Conservation (phyloP, 768 basidiomycete genomes). For the Lactarius psammicola region DNA sequence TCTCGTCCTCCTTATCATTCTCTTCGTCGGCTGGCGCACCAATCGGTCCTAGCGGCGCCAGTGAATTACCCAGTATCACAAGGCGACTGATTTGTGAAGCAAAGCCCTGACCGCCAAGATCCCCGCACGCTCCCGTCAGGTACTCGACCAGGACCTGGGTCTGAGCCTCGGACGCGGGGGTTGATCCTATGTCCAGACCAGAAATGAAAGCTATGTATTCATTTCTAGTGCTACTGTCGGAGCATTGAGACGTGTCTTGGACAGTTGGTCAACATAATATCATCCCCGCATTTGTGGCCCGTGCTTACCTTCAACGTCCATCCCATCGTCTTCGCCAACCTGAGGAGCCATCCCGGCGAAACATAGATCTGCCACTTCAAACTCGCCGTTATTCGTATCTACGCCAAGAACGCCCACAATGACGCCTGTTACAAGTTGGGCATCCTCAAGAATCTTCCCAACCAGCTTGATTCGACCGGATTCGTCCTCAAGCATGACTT, state of each 20-base stretch:
- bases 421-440: slow-evolving; percentile 82
- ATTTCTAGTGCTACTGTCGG: slow-evolving; percentile 31
- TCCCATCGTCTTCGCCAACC: slow-evolving; percentile 40
- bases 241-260: neutral
- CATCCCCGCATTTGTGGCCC: slow-evolving; percentile 3
- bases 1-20: slow-evolving; percentile 44
- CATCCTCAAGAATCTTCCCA: slow-evolving; percentile 62
- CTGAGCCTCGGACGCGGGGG: slow-evolving; percentile 62
- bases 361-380: slow-evolving; percentile 89
- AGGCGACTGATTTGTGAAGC: slow-evolving; percentile 78
- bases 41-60: slow-evolving; percentile 50
- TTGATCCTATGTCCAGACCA: slow-evolving; percentile 76
- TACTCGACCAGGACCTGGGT: slow-evolving; percentile 90
- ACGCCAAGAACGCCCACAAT: slow-evolving; percentile 88
- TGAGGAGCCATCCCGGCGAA: slow-evolving; percentile 81
- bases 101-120: slow-evolving; percentile 56
- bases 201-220: slow-evolving; percentile 86
- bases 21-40: slow-evolving; percentile 36
- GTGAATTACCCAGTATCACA: slow-evolving; percentile 87
- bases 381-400: slow-evolving; percentile 87
- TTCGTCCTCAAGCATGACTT: slow-evolving; percentile 92
- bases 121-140: slow-evolving; percentile 80
- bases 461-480: slow-evolving; percentile 88
- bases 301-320: slow-evolving; percentile 70
- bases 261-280: slow-evolving; percentile 22